These are phyloP conservation scores for Plasmodium berghei DNA, from an alignment of 169 alveolate genomes.

Conservation along the genomic window DNA sequence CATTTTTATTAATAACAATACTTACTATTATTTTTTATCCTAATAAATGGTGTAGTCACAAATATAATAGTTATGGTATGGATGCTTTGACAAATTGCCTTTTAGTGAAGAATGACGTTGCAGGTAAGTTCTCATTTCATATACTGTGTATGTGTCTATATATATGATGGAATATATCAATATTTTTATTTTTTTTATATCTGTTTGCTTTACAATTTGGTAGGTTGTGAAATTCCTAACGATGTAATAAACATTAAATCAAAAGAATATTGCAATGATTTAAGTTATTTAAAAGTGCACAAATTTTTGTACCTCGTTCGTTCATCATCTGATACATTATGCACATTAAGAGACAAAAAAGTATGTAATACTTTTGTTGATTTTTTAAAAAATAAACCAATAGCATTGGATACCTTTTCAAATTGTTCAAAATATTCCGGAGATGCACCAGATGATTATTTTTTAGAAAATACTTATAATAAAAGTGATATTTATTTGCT, in stretches of 20 bases:
- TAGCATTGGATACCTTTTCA: slow-evolving; percentile 33
- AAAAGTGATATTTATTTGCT: slow-evolving; percentile 58
- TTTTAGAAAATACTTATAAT: slow-evolving; percentile 30
- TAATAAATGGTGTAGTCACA: slow-evolving; percentile 25
- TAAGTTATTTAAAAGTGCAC: slow-evolving; percentile 38
- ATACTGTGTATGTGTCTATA: background rate
- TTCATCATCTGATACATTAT: slow-evolving; percentile 33
- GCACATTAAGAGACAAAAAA: slow-evolving; percentile 52
- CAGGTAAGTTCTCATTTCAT: slow-evolving; percentile 17
- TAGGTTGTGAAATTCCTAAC: slow-evolving; percentile 58
- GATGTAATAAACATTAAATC: slow-evolving; percentile 20
- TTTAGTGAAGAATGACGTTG: slow-evolving; percentile 17
- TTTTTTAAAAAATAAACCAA: slow-evolving; percentile 44
- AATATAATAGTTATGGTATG: slow-evolving; percentile 53
- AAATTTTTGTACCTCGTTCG: slow-evolving; percentile 43
- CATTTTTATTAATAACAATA: slow-evolving; percentile 35
- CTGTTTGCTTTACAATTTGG: background rate
- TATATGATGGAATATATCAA: background rate
- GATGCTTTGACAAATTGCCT: slow-evolving; percentile 57
- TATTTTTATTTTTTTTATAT: background rate
- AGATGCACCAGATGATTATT: slow-evolving; percentile 39
- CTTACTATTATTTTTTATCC: slow-evolving; percentile 24
- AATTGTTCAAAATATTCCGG: slow-evolving; percentile 40
- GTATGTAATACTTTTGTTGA: slow-evolving; percentile 63
- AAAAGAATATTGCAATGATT: slow-evolving; percentile 53